Percentiles rank a stretch among this genome's conserved stretches.
phyloP scores from a whole-genome alignment of 495 filamentous ascomycete genomes.

The Talaromyces thailandensis region DNA sequence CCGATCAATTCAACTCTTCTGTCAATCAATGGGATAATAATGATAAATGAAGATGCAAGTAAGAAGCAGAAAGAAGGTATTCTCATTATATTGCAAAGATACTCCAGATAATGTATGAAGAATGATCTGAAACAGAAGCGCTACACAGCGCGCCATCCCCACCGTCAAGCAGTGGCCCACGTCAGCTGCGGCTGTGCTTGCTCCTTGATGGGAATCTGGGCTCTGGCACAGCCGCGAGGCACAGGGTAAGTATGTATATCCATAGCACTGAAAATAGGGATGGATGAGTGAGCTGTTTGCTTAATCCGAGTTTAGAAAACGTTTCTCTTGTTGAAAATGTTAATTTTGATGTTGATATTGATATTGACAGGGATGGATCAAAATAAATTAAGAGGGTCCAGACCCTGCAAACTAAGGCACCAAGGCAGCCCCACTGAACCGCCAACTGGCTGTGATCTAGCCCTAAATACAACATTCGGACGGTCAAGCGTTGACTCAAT shows the following conservation, averaged over 20 bases:
- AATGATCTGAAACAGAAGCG: neutral
- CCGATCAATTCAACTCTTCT: neutral
- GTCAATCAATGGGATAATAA: neutral
- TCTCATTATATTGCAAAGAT: neutral
- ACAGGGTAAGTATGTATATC: neutral
- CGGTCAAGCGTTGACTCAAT: no score
- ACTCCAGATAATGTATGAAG: neutral
- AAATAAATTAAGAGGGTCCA: neutral
- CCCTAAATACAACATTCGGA: neutral
- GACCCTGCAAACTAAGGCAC: neutral
- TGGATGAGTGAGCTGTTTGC: neutral
- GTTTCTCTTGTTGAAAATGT: no score
- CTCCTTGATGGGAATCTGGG: neutral
- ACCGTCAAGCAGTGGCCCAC: neutral
- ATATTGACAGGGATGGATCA: neutral
- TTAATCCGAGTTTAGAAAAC: neutral
- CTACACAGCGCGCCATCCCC: neutral
- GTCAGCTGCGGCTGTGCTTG: neutral
- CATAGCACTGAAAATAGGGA: neutral
- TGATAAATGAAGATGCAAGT: neutral
- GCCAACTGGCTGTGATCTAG: neutral
- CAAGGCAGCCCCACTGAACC: neutral
- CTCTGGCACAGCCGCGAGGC: neutral
- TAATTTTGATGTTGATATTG: neutral
- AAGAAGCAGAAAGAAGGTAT: neutral